These are phyloP conservation scores for Colletotrichum eremochloae DNA, from an alignment of 2,329 filamentous ascomycete species.

Conservation along the genomic window DNA sequence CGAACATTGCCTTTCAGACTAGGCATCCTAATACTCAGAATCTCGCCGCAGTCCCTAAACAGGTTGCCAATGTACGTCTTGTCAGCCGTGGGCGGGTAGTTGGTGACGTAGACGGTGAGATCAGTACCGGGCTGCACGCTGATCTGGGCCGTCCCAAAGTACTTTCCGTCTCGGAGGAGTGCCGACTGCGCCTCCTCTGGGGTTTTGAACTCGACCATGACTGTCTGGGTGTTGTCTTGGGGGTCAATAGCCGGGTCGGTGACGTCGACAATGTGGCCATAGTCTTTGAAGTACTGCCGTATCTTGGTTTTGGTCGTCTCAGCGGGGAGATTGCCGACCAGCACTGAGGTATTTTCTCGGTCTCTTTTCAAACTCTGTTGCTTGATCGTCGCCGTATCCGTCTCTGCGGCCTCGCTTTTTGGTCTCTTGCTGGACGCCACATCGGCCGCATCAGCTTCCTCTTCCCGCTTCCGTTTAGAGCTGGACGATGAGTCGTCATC, in stretches of 20 bases:
- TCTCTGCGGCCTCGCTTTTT: constrained; percentile 59
- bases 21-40: constrained; percentile 89
- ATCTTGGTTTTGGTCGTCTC: constrained; percentile 79
- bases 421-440: constrained; percentile 76
- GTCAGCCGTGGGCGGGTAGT: constrained; percentile 85
- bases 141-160: constrained; percentile 80
- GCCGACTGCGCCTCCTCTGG: constrained; percentile 86
- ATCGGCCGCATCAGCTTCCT: constrained; percentile 62
- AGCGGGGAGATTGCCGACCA: constrained; percentile 81
- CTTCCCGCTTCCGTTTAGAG: constrained; percentile 82
- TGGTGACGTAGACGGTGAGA: constrained; percentile 89
- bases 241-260: constrained; percentile 70
- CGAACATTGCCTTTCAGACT: constrained; percentile 90
- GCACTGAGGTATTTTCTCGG: constrained; percentile 88
- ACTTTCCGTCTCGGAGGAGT: constrained; percentile 84
- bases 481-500: constrained; percentile 55
- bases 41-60: constrained; percentile 82
- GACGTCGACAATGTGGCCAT: constrained; percentile 85
- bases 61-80: constrained; percentile 76
- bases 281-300: constrained; percentile 91
- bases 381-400: constrained; percentile 51
- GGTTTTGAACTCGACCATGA: constrained; percentile 87
- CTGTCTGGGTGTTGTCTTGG: constrained; percentile 65
- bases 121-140: constrained; percentile 80
- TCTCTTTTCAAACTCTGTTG: constrained; percentile 75